Evolutionary conservation across 176 grass and related monocot species (phyloP).

Genomic region (Oryza nivara): DNA sequence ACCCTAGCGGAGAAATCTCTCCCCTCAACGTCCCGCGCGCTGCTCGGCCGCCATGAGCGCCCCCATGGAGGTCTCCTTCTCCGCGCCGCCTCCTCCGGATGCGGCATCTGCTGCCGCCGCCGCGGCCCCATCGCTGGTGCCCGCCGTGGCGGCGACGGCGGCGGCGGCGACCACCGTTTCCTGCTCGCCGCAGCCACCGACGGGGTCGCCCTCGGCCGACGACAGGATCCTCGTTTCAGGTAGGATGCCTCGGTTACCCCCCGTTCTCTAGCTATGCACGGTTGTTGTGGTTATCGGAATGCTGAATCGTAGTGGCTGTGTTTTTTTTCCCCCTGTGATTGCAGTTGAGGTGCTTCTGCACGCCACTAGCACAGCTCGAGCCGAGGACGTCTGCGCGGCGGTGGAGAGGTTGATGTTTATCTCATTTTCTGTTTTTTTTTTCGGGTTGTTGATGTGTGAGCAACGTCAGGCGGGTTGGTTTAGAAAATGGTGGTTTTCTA

Average conservation of each 20-base stretch:
- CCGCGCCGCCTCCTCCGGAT: slow-evolving; percentile 22
- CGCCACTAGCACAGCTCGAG: slow-evolving; percentile 64
- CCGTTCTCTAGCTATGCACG: not conserved
- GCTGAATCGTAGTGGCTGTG: slow-evolving; percentile 12
- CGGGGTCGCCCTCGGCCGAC: slow-evolving; percentile 40
- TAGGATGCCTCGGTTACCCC: not conserved
- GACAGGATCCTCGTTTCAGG: slow-evolving; percentile 87
- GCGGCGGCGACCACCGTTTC: slow-evolving; percentile 20
- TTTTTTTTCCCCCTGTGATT: not conserved
- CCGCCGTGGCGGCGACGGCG: not conserved
- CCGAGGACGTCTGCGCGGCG: slow-evolving; percentile 60
- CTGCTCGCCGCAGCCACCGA: slow-evolving; percentile 41
- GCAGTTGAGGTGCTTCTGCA: slow-evolving; percentile 93
- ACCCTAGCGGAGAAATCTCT: slow-evolving; percentile 23
- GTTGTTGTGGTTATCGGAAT: not conserved
- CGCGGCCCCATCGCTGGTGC: not conserved
- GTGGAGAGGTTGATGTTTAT: slow-evolving; percentile 74
- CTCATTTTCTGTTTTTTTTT: slow-evolving; percentile 10
- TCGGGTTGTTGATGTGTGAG: not conserved
- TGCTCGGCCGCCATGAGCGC: slow-evolving; percentile 60
- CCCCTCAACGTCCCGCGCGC: not conserved
- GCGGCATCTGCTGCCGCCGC: not conserved
- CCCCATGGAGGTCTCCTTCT: slow-evolving; percentile 85
- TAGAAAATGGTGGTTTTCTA: not conserved
- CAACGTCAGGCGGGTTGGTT: not conserved